These are phyloP conservation scores for Paramyrothecium roridum DNA, from an alignment of 2,329 filamentous ascomycete genomes.

Conservation along the genomic window DNA sequence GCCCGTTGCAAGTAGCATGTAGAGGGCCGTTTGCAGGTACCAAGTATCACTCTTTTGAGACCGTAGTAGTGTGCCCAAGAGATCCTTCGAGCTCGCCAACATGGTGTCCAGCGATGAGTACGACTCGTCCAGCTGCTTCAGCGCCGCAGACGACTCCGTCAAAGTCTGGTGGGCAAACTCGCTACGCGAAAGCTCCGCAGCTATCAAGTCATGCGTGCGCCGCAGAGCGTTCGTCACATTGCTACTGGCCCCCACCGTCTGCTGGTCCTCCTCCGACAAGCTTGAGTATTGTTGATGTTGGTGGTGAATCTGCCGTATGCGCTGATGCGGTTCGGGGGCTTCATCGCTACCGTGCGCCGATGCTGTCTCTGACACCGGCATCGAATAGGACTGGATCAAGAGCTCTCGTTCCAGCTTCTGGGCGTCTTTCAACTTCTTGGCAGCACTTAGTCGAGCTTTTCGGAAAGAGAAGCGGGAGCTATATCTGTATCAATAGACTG, in stretches of 20 bases:
- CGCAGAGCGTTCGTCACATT: slow-evolving; percentile 84
- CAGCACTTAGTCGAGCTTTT: slow-evolving; percentile 76
- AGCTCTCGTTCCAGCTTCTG: slow-evolving; percentile 74
- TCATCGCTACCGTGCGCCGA: slow-evolving; percentile 22
- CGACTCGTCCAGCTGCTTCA: slow-evolving; percentile 75
- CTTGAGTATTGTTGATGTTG: slow-evolving; percentile 30
- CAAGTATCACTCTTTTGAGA: slow-evolving; percentile 97
- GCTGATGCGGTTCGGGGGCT: slow-evolving; percentile 15
- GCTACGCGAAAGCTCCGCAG: slow-evolving; percentile 78
- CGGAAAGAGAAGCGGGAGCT: slow-evolving; percentile 68
- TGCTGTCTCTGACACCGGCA: slow-evolving; percentile 32
- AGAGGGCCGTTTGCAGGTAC: slow-evolving; percentile 91
- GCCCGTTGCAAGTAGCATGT: slow-evolving; percentile 73
- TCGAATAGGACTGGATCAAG: slow-evolving; percentile 63
- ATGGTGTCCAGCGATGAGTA: slow-evolving; percentile 79
- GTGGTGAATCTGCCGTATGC: slow-evolving; percentile 19
- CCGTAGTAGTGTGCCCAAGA: slow-evolving; percentile 75
- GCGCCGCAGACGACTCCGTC: slow-evolving; percentile 75
- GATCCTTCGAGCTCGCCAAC: slow-evolving; percentile 67
- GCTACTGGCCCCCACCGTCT: slow-evolving; percentile 69
- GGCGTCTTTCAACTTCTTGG: slow-evolving; percentile 68
- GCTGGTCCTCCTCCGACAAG: slow-evolving; percentile 64
- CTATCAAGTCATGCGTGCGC: slow-evolving; percentile 83
- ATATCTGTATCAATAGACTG: not conserved
- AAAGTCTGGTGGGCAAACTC: slow-evolving; percentile 89